phyloP scores from a whole-genome alignment of 768 basidiomycete genomes.

The Pseudohyphozyma bogoriensis region DNA sequence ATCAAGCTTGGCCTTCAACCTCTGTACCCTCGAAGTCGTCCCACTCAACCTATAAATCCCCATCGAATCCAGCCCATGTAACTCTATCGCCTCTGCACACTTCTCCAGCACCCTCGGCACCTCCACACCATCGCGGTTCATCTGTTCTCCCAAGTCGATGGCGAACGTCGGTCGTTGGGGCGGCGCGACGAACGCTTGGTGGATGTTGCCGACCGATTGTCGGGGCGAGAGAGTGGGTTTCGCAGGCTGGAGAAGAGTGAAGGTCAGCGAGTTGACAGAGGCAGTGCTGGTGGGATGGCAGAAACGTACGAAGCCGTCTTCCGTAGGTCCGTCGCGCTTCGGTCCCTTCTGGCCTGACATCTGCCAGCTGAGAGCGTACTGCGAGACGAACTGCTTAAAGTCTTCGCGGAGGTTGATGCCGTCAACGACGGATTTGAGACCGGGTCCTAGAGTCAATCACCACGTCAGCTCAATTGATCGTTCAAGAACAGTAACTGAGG shows the following conservation, averaged over 20 bases:
- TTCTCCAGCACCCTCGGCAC: conserved; percentile 78
- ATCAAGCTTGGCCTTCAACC: conserved; percentile 72
- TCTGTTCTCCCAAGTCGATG: conserved; percentile 82
- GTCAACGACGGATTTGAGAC: conserved; percentile 77
- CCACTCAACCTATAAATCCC: conserved; percentile 93
- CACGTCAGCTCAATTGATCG: too few relatives aligned
- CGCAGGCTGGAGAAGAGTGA: conserved; percentile 28
- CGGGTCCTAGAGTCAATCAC: conserved; percentile 44
- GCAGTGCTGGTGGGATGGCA: background rate
- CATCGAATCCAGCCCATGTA: conserved; percentile 66
- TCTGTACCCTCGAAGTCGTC: conserved; percentile 72
- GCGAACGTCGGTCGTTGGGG: conserved; percentile 66
- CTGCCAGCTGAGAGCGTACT: conserved; percentile 84
- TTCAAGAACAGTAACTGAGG: background rate
- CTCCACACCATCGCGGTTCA: conserved; percentile 80
- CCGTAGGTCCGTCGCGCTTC: conserved; percentile 73
- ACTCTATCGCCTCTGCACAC: conserved; percentile 85
- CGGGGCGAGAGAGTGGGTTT: conserved; percentile 30
- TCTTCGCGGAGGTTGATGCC: conserved; percentile 88
- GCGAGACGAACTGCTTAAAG: conserved; percentile 95
- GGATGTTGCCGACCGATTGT: conserved; percentile 22
- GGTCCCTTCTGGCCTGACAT: conserved; percentile 50
- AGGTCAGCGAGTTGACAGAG: conserved; percentile 22
- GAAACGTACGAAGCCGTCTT: conserved; percentile 73
- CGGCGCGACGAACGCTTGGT: conserved; percentile 4